Evolutionary conservation across 352 stramenopile genomes (phyloP), one percentile per base, ranked within the genome.

Genomic region (Phytopythium cucurbitacearum): DNA sequence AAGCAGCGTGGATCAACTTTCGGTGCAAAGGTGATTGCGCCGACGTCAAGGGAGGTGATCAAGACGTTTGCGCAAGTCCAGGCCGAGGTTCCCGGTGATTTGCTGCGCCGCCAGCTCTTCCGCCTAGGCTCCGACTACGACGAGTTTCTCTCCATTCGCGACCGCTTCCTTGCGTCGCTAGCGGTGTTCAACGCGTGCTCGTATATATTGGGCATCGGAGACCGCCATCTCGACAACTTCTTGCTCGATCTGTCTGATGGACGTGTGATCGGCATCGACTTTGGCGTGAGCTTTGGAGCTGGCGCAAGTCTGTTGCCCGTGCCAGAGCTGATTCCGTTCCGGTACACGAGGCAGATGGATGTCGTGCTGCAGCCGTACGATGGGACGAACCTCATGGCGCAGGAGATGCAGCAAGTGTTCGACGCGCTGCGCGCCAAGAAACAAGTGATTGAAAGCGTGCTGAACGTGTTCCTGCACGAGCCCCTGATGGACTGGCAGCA

Each of bases 221-320:
- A 97, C 68, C 78, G 90, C 6, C 90, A 97, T 47, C 48, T 97
- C 47, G 90, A 97, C 52, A 97, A 97, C 52, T 96, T 97, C 51
- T 57, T 97, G 7, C 69, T 97, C 1, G 84, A 96, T 53, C 62
- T 85, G 39, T 55, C 53, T 6, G 84, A 64, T n/a, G 87, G 84
- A 1, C 65, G 66, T 16, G 69, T 97, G 33, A 87, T 97, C 46
- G 86, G 85, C 39, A 97, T 97, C 37, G 90, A 97, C 56, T 97
- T 97, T 61, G 90, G 90, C 11, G 84, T 95, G 51, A 95, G 89
- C 56, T 97, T 97, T 69, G 89, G 90, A 13, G 85, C 82, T 11
- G 79, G 84, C 3, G 85, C 85, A 21, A 91, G 85, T 56, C 59
- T 87, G 40, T 57, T 97, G 16, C 80, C 84, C 6, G 85, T 97